These are phyloP conservation scores for Gaeumannomyces sp. DNA, from an alignment of 2,329 filamentous ascomycete species.

Conservation along the genomic window DNA sequence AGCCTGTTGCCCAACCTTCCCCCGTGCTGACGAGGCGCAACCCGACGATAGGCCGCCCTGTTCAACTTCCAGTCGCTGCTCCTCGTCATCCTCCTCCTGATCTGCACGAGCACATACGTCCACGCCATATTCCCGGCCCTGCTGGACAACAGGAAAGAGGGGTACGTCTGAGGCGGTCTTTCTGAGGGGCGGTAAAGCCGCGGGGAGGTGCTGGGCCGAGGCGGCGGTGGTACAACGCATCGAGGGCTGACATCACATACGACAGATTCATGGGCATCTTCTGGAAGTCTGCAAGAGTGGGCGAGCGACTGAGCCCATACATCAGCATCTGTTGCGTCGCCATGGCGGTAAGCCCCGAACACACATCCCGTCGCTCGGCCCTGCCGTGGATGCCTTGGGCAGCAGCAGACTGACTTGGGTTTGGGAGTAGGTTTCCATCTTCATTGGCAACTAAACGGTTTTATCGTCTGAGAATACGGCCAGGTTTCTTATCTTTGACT, in stretches of 20 bases:
- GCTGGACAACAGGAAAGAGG: slow-evolving; percentile 88
- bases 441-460: slow-evolving; percentile 13
- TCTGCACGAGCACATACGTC: slow-evolving; percentile 92
- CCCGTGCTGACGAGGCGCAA: background rate
- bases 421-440: slow-evolving; percentile 12
- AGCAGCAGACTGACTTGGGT: background rate
- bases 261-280: slow-evolving; percentile 73
- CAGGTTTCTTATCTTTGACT: background rate
- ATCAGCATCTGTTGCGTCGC: slow-evolving; percentile 87
- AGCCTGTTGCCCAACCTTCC: background rate
- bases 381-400: background rate
- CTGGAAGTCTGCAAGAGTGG: slow-evolving; percentile 92
- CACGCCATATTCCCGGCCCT: slow-evolving; percentile 85
- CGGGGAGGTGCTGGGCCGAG: background rate
- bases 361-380: background rate
- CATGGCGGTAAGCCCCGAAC: slow-evolving; percentile 65
- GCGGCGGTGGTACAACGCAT: background rate
- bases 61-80: slow-evolving; percentile 99
- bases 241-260: background rate
- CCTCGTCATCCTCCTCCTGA: slow-evolving; percentile 86
- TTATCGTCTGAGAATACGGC: background rate
- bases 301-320: slow-evolving; percentile 89
- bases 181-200: background rate
- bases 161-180: slow-evolving; percentile 40
- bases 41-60: slow-evolving; percentile 66